These are phyloP conservation scores for Spinellus fusiger DNA, from an alignment of 192 early-diverging fungal genomes.

Conservation along the genomic window DNA sequence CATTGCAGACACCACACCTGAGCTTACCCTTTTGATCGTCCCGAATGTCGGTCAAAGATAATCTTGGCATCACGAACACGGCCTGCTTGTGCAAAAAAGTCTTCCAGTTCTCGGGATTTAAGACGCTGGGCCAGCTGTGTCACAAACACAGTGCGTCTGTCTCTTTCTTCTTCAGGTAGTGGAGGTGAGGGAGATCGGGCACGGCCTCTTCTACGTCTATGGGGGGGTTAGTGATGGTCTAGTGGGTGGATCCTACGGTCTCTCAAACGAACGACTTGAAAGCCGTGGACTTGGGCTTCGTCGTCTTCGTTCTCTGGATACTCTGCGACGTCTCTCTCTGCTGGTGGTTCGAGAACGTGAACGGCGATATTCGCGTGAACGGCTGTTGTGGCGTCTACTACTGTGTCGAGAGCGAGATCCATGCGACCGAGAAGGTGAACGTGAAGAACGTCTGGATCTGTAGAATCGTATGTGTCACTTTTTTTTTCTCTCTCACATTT, in stretches of 20 bases:
- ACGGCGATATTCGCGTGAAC: conserved; percentile 39
- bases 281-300: conserved; percentile 35
- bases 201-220: conserved; percentile 26
- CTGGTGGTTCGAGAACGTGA: conserved; percentile 33
- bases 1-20: background rate
- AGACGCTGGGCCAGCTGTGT: conserved; percentile 86
- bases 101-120: conserved; percentile 71
- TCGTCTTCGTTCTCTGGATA: conserved; percentile 26
- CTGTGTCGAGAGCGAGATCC: conserved; percentile 37
- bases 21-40: conserved; percentile 79
- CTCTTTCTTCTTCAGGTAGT: conserved; percentile 72
- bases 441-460: conserved; percentile 33
- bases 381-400: conserved; percentile 36
- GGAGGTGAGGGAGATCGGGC: conserved; percentile 59
- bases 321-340: conserved; percentile 28
- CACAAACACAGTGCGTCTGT: conserved; percentile 90
- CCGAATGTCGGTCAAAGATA: conserved; percentile 76
- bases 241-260: background rate
- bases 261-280: conserved; percentile 1
- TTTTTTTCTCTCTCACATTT: conserved; percentile 5
- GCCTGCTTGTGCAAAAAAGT: conserved; percentile 80
- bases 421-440: conserved; percentile 32
- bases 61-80: conserved; percentile 83
- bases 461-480: background rate
- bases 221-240: background rate